These are phyloP conservation scores for Myxozyma neotropica DNA, from an alignment of 805 yeast species.

Conservation along the genomic window DNA sequence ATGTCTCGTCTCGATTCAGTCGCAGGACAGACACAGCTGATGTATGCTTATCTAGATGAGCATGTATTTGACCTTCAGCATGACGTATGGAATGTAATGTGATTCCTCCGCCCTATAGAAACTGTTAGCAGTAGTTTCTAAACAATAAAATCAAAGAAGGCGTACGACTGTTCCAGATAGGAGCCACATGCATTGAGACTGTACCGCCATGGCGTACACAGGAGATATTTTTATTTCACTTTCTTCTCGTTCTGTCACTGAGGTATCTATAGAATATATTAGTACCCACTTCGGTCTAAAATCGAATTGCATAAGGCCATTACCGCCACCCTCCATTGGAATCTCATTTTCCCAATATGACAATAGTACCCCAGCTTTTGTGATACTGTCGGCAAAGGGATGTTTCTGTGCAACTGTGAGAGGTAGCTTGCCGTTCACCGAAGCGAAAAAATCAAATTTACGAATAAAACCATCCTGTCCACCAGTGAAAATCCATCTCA, in stretches of 20 bases:
- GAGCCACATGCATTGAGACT: conserved; percentile 80
- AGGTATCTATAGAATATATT: neutral
- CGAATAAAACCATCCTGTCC: conserved; percentile 95
- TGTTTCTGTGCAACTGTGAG: conserved; percentile 91
- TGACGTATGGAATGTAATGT: conserved; percentile 79
- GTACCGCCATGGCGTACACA: conserved; percentile 83
- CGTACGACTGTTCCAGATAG: conserved; percentile 57
- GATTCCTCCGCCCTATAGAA: conserved; percentile 75
- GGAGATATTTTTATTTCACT: conserved; percentile 60
- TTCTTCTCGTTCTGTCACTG: conserved; percentile 15
- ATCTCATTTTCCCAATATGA: conserved; percentile 98
- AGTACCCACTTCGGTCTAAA: conserved; percentile 44
- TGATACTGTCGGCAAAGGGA: conserved; percentile 79
- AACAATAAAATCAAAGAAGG: neutral
- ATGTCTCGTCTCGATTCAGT: conserved; percentile 62
- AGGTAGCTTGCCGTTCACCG: conserved; percentile 83
- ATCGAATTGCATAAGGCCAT: neutral
- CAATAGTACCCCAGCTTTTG: conserved; percentile 77
- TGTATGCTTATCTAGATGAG: conserved; percentile 71
- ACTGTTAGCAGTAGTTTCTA: neutral
- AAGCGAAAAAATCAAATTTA: conserved; percentile 80
- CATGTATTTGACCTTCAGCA: conserved; percentile 77
- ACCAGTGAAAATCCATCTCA: conserved; percentile 87
- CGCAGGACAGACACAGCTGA: conserved; percentile 73
- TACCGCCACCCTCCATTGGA: conserved; percentile 49